Percentiles rank a stretch among this genome's conserved stretches.
Conservation (phyloP, 2,329 filamentous ascomycete species). For the Fusarium sp. region DNA sequence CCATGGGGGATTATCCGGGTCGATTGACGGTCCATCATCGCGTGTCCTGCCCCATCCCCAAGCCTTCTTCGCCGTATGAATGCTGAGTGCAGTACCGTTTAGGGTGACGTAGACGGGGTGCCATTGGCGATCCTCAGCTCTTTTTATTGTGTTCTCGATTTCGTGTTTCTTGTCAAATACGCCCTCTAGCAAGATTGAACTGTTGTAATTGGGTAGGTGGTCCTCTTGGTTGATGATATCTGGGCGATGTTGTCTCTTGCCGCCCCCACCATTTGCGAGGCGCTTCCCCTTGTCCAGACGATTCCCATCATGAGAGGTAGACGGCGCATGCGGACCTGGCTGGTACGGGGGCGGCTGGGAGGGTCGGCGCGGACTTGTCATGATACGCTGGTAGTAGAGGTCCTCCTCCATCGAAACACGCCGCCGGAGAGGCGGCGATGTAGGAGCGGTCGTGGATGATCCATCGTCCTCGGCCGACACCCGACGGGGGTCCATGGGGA, state of each 20-base stretch:
- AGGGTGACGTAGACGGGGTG: conserved; percentile 74
- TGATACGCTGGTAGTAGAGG: conserved; percentile 67
- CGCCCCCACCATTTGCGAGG: conserved; percentile 42
- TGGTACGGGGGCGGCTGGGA: conserved; percentile 66
- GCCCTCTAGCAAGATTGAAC: conserved; percentile 68
- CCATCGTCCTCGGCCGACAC: conserved; percentile 53
- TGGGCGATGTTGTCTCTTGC: conserved; percentile 23
- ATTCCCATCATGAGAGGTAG: conserved; percentile 36
- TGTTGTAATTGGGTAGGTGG: conserved; percentile 70
- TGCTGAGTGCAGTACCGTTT: conserved; percentile 77
- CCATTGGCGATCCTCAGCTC: conserved; percentile 76
- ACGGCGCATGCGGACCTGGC: conserved; percentile 43
- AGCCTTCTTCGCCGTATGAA: conserved; percentile 75
- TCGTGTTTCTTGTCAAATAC: conserved; percentile 77
- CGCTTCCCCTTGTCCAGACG: conserved; percentile 37
- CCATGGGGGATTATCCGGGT: conserved; percentile 67
- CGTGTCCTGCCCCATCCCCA: conserved; percentile 65
- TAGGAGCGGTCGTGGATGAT: conserved; percentile 50
- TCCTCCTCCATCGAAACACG: conserved; percentile 71
- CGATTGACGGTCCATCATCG: conserved; percentile 66
- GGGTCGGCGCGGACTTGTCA: conserved; percentile 63
- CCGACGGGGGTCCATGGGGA: conserved; percentile 55
- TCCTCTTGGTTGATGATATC: conserved; percentile 57
- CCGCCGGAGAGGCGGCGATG: conserved; percentile 59
- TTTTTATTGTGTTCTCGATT: conserved; percentile 75